Percentiles rank a stretch among this genome's conserved stretches.
Evolutionary conservation across 2,329 filamentous ascomycete genomes (phyloP).

Genomic region (Epichloe uncinata): DNA sequence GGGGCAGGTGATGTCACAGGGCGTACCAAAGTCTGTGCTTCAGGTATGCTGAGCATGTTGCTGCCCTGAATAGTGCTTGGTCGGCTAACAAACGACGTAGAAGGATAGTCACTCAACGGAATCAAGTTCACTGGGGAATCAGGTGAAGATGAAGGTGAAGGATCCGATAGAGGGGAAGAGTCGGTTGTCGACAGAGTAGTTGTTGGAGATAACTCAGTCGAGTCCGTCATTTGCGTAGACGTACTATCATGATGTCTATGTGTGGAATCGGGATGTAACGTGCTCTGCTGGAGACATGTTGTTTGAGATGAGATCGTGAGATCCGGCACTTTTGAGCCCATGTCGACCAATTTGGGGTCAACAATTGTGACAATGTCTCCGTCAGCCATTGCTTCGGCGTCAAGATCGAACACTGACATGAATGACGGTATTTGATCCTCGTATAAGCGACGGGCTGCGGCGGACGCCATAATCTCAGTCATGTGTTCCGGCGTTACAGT

Average conservation of each 20-base stretch:
- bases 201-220: slow-evolving; percentile 87
- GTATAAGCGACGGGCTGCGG: slow-evolving; percentile 46
- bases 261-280: slow-evolving; percentile 31
- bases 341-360: slow-evolving; percentile 37
- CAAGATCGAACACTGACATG: slow-evolving; percentile 61
- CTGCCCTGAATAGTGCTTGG: slow-evolving; percentile 16
- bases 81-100: slow-evolving; percentile 40
- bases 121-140: slow-evolving; percentile 72
- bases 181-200: slow-evolving; percentile 89
- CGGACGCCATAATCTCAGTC: slow-evolving; percentile 43
- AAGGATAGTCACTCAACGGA: slow-evolving; percentile 55
- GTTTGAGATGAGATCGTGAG: slow-evolving; percentile 24
- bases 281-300: slow-evolving; percentile 24
- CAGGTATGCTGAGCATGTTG: slow-evolving; percentile 27
- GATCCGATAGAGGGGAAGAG: slow-evolving; percentile 78
- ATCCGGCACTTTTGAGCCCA: slow-evolving; percentile 27
- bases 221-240: slow-evolving; percentile 68
- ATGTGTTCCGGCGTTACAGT: not conserved
- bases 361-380: slow-evolving; percentile 40
- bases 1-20: slow-evolving; percentile 58
- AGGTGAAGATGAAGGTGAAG: slow-evolving; percentile 82
- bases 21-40: slow-evolving; percentile 31
- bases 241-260: slow-evolving; percentile 66
- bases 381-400: slow-evolving; percentile 40
- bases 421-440: slow-evolving; percentile 63